A percentile compares a stretch with the other conserved stretches of the same genome.
These are phyloP conservation scores for Botrytis deweyae DNA, from an alignment of 2,329 filamentous ascomycete species.

Conservation along the genomic window DNA sequence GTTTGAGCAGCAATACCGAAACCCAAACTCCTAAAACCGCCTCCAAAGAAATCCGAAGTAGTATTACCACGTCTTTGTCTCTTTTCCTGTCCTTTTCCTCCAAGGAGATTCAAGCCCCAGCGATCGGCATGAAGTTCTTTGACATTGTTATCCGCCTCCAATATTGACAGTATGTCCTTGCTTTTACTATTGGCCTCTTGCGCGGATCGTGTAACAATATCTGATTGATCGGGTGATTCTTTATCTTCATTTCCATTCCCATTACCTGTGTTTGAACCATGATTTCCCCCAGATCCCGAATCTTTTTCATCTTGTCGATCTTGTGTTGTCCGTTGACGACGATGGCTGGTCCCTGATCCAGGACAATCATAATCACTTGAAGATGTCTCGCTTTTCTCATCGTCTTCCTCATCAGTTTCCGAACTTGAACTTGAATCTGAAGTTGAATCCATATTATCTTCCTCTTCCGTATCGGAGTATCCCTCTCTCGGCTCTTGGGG, in stretches of 20 bases:
- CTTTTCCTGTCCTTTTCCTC: background rate
- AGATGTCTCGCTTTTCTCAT: background rate
- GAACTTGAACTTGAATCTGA: background rate
- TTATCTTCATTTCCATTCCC: accelerated
- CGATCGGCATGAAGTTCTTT: background rate
- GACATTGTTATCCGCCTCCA: background rate
- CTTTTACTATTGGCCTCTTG: background rate
- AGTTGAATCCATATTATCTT: background rate
- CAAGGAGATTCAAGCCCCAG: too few relatives aligned
- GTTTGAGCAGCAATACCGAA: background rate
- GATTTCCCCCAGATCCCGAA: background rate
- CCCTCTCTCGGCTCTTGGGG: background rate
- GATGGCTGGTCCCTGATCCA: background rate
- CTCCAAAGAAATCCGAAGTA: background rate
- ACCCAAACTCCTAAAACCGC: background rate
- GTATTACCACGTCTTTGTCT: background rate
- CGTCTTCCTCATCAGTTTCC: background rate
- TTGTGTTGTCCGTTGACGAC: background rate
- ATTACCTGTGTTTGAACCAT: background rate
- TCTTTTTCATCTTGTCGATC: background rate
- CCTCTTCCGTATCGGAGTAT: background rate
- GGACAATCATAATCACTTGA: background rate
- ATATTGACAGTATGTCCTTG: background rate
- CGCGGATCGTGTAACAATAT: background rate
- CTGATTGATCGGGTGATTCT: background rate